Conservation (phyloP, 495 filamentous ascomycete genomes). For the Penicillium silybi region DNA sequence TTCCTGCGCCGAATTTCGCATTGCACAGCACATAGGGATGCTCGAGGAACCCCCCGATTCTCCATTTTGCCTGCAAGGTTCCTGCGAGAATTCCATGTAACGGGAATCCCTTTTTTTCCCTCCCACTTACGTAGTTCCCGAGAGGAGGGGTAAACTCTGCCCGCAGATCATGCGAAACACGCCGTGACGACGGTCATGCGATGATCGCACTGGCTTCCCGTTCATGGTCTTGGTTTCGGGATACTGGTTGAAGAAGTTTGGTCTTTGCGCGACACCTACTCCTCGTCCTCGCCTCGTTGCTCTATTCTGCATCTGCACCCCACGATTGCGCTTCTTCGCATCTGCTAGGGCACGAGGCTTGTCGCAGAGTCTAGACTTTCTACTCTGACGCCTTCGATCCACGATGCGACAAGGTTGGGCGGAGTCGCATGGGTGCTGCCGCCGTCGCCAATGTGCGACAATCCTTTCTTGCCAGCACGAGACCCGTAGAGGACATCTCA, state of each 20-base stretch:
- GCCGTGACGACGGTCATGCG: slow-evolving; percentile 23
- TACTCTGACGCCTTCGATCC: neutral
- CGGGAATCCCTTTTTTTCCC: slow-evolving; percentile 13
- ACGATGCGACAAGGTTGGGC: slow-evolving; percentile 23
- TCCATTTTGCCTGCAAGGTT: slow-evolving; percentile 6
- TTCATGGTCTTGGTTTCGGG: neutral
- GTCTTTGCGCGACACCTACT: neutral
- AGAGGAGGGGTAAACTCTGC: slow-evolving; percentile 30
- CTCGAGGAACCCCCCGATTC: neutral
- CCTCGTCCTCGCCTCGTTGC: neutral
- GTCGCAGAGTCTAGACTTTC: slow-evolving; percentile 10
- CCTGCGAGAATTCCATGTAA: slow-evolving; percentile 7
- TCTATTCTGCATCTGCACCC: neutral
- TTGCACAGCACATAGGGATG: neutral
- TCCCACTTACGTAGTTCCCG: slow-evolving; percentile 21
- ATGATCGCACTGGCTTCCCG: slow-evolving; percentile 1
- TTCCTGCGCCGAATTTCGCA: slow-evolving; percentile 1
- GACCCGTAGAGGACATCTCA: neutral
- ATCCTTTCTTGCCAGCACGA: neutral
- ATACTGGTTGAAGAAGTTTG: neutral
- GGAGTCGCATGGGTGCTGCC: slow-evolving; percentile 13
- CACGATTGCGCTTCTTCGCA: neutral
- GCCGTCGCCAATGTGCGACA: slow-evolving; percentile 16
- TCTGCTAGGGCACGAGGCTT: neutral
- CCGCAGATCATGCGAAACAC: slow-evolving; percentile 29